Evolutionary conservation across 78 protist species (phyloP).

Genomic region (Dictyostelium discoideum): DNA sequence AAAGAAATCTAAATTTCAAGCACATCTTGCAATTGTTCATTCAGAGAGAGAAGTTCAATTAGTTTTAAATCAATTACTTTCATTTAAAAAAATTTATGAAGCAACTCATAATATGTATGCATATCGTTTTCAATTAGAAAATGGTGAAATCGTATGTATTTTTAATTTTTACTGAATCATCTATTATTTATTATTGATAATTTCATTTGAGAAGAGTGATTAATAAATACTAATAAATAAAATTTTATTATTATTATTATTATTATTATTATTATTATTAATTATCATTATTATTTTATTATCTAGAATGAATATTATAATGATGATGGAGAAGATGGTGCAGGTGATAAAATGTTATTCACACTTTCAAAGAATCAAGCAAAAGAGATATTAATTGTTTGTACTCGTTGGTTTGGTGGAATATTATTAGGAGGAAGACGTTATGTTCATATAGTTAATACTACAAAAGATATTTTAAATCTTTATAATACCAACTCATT

Average conservation of each 20-base stretch:
- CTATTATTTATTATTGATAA: not conserved
- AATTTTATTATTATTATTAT: too few relatives aligned
- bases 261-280: too few relatives aligned
- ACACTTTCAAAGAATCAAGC: slow-evolving; percentile 47
- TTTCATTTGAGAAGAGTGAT: not conserved
- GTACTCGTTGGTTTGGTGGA: slow-evolving; percentile 79
- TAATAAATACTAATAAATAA: too few relatives aligned
- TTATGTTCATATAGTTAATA: slow-evolving; percentile 15
- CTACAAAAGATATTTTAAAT: slow-evolving; percentile 26
- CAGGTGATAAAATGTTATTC: slow-evolving; percentile 76
- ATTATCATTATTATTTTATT: not conserved
- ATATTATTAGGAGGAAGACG: slow-evolving; percentile 51
- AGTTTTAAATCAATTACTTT: slow-evolving; percentile 41
- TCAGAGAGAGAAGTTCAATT: slow-evolving; percentile 32
- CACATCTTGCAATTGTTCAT: slow-evolving; percentile 68
- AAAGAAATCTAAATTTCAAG: slow-evolving; percentile 72
- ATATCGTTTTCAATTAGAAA: slow-evolving; percentile 35
- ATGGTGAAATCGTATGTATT: slow-evolving; percentile 61
- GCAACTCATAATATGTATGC: slow-evolving; percentile 86
- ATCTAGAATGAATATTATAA: slow-evolving; percentile 63
- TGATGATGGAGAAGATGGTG: slow-evolving; percentile 85
- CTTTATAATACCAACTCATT: not conserved
- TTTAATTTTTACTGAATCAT: not conserved
- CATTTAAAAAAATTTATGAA: slow-evolving; percentile 43
- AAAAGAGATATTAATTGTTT: slow-evolving; percentile 58